These are phyloP conservation scores for Emmonsia crescens DNA, from an alignment of 2,329 filamentous ascomycete species.

Conservation along the genomic window DNA sequence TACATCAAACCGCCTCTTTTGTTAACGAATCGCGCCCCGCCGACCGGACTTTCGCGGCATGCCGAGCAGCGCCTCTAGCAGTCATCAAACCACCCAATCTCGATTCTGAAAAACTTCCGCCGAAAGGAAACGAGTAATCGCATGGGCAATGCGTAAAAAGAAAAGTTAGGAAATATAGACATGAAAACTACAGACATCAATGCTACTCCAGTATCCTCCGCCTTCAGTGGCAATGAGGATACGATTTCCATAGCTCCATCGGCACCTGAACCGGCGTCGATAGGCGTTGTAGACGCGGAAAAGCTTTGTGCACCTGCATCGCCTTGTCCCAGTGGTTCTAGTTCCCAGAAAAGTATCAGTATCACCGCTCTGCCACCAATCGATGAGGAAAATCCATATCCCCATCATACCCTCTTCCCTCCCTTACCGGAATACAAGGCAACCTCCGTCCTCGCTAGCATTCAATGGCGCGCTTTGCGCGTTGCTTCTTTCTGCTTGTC, in stretches of 20 bases:
- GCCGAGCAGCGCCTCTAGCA: neutral
- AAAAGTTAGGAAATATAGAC: neutral
- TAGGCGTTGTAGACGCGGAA: no score
- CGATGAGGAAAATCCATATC: neutral
- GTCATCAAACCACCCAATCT: neutral
- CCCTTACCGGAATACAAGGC: constrained; percentile 73
- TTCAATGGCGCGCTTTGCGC: constrained; percentile 58
- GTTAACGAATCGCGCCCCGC: neutral
- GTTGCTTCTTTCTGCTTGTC: constrained; percentile 64
- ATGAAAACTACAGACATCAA: neutral
- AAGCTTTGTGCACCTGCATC: neutral
- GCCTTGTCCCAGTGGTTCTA: neutral
- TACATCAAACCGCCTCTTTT: neutral
- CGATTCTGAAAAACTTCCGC: neutral
- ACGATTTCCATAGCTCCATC: neutral
- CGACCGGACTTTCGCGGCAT: neutral
- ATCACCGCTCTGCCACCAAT: neutral
- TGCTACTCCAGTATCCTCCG: neutral
- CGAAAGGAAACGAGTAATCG: neutral
- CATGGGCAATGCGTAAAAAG: neutral
- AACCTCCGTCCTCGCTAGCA: constrained; percentile 51
- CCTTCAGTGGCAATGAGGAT: neutral
- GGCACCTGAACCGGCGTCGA: neutral
- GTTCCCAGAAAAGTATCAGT: neutral
- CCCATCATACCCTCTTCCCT: constrained; percentile 73